Percentiles rank a stretch among this genome's conserved stretches.
Evolutionary conservation across 2,329 filamentous ascomycete species (phyloP).

Genomic region (Monilinia laxa): DNA sequence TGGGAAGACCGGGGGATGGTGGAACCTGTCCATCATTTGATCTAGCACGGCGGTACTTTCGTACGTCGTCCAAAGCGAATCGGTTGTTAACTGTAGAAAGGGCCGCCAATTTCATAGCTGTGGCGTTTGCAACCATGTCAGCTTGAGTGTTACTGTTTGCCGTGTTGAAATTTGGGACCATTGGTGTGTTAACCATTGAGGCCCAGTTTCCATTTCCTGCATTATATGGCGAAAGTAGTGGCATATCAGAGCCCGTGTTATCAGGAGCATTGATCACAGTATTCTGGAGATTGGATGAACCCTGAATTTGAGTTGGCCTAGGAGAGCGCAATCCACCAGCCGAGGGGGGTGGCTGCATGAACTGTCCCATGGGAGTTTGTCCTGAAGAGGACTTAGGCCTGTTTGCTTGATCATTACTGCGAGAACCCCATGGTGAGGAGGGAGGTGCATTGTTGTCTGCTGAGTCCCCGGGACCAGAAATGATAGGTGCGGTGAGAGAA

Average conservation of each 20-base stretch:
- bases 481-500: slow-evolving; percentile 72
- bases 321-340: slow-evolving; percentile 73
- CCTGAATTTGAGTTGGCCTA: slow-evolving; percentile 60
- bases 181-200: slow-evolving; percentile 96
- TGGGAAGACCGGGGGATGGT: slow-evolving; percentile 65
- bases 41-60: slow-evolving; percentile 88
- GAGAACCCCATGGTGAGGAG: slow-evolving; percentile 76
- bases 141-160: slow-evolving; percentile 63
- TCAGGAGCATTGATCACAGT: slow-evolving; percentile 77
- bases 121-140: slow-evolving; percentile 98
- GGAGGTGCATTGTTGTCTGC: slow-evolving; percentile 61
- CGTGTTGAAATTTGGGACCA: slow-evolving; percentile 79
- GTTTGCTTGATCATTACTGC: slow-evolving; percentile 50
- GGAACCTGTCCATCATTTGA: slow-evolving; percentile 75
- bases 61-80: slow-evolving; percentile 92
- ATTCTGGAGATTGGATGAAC: slow-evolving; percentile 72
- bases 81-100: slow-evolving; percentile 98
- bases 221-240: slow-evolving; percentile 80
- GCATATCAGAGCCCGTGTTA: slow-evolving; percentile 67
- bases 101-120: slow-evolving; percentile 97
- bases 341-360: slow-evolving; percentile 76
- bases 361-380: slow-evolving; percentile 89
- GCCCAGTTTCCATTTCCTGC: slow-evolving; percentile 91
- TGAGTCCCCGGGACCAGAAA: slow-evolving; percentile 66
- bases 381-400: slow-evolving; percentile 78